These are phyloP conservation scores for Artemisia argyi DNA, from an alignment of 129 eudicot species.

Conservation along the genomic window DNA sequence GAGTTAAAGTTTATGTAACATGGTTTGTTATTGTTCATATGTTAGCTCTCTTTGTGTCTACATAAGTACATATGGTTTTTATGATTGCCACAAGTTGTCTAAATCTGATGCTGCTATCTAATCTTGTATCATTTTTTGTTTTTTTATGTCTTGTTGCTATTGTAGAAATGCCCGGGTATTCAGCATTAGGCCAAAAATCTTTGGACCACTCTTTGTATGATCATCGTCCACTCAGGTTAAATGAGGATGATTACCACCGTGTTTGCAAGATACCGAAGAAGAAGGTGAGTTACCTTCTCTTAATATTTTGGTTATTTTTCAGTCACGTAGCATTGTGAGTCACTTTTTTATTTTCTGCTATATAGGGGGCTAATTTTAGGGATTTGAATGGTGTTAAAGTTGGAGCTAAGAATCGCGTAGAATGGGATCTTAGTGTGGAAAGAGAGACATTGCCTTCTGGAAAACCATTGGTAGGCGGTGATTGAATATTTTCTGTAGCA, in stretches of 20 bases:
- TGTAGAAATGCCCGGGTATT: slow-evolving; percentile 41
- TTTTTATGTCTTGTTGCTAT: too few species aligned
- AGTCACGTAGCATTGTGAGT: background rate
- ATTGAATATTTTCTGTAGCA: background rate
- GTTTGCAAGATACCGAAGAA: slow-evolving; percentile 56
- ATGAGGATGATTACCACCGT: slow-evolving; percentile 64
- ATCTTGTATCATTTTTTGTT: too few species aligned
- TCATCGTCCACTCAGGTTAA: slow-evolving; percentile 59
- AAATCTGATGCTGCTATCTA: too few species aligned
- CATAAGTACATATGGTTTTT: too few species aligned
- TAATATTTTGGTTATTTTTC: too few species aligned
- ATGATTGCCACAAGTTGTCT: too few species aligned
- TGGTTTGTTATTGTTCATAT: too few species aligned
- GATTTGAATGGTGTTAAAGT: slow-evolving; percentile 56
- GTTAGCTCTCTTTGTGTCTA: too few species aligned
- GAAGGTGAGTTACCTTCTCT: slow-evolving; percentile 42
- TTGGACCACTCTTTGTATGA: slow-evolving; percentile 39
- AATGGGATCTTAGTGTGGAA: slow-evolving; percentile 56
- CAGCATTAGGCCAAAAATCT: background rate
- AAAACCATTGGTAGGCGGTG: slow-evolving; percentile 56
- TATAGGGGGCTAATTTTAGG: slow-evolving; percentile 74
- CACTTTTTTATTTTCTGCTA: background rate
- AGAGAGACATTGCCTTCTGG: slow-evolving; percentile 48
- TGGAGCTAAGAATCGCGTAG: slow-evolving; percentile 46
- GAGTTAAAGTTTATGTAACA: too few species aligned